A percentile compares a stretch with the other conserved stretches of the same genome.
phyloP scores from a whole-genome alignment of 169 alveolate genomes.

The Plasmodium relictum region DNA sequence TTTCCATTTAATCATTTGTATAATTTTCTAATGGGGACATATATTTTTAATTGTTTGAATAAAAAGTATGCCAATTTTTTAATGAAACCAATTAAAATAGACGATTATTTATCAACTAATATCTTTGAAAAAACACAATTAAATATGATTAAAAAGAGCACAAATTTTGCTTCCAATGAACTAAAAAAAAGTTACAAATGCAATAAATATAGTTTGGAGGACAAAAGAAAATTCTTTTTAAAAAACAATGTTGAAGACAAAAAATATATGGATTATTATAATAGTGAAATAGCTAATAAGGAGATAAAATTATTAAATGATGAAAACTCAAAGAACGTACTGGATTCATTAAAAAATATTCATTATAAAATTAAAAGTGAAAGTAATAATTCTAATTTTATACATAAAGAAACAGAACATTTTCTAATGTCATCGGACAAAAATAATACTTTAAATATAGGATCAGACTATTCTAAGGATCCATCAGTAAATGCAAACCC shows the following conservation, averaged over 20 bases:
- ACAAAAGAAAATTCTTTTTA: slow-evolving; percentile 21
- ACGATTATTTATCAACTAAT: slow-evolving; percentile 29
- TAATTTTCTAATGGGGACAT: slow-evolving; percentile 61
- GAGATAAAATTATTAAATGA: slow-evolving; percentile 26
- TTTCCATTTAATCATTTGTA: slow-evolving; percentile 64
- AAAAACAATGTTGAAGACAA: neutral
- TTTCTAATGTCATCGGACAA: slow-evolving; percentile 11
- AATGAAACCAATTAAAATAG: slow-evolving; percentile 63
- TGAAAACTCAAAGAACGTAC: slow-evolving; percentile 16
- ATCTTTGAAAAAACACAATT: slow-evolving; percentile 70
- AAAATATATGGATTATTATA: neutral
- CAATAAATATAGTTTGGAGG: neutral
- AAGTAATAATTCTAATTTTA: neutral
- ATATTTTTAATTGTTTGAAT: slow-evolving; percentile 42
- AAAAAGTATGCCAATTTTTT: slow-evolving; percentile 47
- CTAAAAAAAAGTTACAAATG: slow-evolving; percentile 4
- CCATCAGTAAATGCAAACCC: neutral
- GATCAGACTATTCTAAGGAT: slow-evolving; percentile 9
- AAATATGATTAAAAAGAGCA: slow-evolving; percentile 17
- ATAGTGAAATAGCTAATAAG: slow-evolving; percentile 10
- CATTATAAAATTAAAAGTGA: slow-evolving; percentile 1
- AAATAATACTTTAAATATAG: slow-evolving; percentile 1
- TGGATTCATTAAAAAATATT: slow-evolving; percentile 14
- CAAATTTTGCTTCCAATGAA: slow-evolving; percentile 28
- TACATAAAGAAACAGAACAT: slow-evolving; percentile 6